phyloP scores from a whole-genome alignment of 2,329 filamentous ascomycete genomes.

The Trichophyton simii region DNA sequence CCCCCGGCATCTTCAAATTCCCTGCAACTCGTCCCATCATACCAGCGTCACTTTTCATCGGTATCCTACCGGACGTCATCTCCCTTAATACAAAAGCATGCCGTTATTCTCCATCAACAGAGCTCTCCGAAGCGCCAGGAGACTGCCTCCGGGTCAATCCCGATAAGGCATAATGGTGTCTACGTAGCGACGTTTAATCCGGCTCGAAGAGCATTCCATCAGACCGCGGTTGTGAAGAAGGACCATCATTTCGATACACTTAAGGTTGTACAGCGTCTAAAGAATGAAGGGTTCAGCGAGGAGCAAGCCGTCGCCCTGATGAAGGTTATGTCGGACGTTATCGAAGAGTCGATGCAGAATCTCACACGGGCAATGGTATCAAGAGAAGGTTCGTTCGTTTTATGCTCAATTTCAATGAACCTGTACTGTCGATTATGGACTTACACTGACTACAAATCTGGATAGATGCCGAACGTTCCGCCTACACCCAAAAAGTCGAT shows the following conservation, averaged over 20 bases:
- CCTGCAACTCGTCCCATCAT: background rate
- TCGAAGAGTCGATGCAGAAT: conserved; percentile 97
- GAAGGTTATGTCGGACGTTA: conserved; percentile 90
- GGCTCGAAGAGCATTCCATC: conserved; percentile 41
- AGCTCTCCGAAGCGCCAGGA: background rate
- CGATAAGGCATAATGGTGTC: conserved; percentile 36
- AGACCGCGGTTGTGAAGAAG: conserved; percentile 47
- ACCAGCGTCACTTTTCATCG: background rate
- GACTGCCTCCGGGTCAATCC: conserved; percentile 8
- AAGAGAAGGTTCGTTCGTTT: conserved; percentile 71
- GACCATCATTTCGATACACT: conserved; percentile 98
- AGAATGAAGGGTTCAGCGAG: conserved; percentile 87
- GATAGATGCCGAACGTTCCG: conserved; percentile 39
- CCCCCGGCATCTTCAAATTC: background rate
- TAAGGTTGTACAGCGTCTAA: conserved; percentile 84
- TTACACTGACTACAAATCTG: background rate
- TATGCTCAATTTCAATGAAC: background rate
- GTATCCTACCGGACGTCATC: background rate
- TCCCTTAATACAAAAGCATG: background rate
- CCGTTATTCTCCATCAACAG: background rate
- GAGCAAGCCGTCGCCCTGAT: conserved; percentile 97
- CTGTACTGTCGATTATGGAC: background rate
- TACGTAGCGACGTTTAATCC: conserved; percentile 34
- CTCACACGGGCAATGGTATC: conserved; percentile 95
- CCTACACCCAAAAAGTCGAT: conserved; percentile 79